Conservation (phyloP, 2,329 filamentous ascomycete genomes). For the Grosmannia clavigera region DNA sequence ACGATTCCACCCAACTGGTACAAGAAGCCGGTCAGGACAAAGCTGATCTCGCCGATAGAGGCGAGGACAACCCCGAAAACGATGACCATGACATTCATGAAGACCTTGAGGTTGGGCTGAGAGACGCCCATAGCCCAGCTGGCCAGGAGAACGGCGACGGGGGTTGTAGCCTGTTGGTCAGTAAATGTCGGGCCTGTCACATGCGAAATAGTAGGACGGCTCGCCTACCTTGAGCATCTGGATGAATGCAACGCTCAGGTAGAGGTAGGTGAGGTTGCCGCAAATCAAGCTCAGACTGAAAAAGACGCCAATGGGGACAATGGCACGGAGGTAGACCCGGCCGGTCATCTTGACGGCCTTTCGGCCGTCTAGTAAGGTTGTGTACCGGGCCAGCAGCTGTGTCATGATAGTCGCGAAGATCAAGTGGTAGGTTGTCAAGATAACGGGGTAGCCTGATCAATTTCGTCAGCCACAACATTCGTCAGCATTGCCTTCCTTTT, state of each 20-base stretch:
- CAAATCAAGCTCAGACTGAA: slow-evolving; percentile 95
- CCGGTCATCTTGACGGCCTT: slow-evolving; percentile 97
- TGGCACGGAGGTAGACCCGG: slow-evolving; percentile 81
- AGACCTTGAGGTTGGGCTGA: slow-evolving; percentile 71
- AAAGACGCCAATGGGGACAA: slow-evolving; percentile 88
- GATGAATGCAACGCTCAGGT: slow-evolving; percentile 92
- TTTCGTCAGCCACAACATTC: neutral
- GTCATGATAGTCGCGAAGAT: slow-evolving; percentile 89
- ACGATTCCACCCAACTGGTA: slow-evolving; percentile 68
- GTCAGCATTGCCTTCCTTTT: neutral
- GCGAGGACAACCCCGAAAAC: slow-evolving; percentile 91
- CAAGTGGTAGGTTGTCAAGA: slow-evolving; percentile 94
- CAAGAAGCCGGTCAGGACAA: slow-evolving; percentile 67
- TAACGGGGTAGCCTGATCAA: slow-evolving; percentile 52
- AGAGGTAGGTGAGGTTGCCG: slow-evolving; percentile 90
- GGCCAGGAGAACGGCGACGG: slow-evolving; percentile 80
- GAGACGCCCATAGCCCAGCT: slow-evolving; percentile 81
- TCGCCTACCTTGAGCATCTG: slow-evolving; percentile 84
- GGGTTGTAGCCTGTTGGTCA: slow-evolving; percentile 64
- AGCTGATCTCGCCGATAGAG: slow-evolving; percentile 90
- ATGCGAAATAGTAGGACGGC: neutral
- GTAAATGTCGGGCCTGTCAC: neutral
- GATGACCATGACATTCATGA: slow-evolving; percentile 89
- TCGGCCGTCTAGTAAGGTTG: slow-evolving; percentile 78
- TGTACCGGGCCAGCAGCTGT: slow-evolving; percentile 83